Conservation (phyloP, 805 yeast species). For the Diddensiella transvaalensis region DNA sequence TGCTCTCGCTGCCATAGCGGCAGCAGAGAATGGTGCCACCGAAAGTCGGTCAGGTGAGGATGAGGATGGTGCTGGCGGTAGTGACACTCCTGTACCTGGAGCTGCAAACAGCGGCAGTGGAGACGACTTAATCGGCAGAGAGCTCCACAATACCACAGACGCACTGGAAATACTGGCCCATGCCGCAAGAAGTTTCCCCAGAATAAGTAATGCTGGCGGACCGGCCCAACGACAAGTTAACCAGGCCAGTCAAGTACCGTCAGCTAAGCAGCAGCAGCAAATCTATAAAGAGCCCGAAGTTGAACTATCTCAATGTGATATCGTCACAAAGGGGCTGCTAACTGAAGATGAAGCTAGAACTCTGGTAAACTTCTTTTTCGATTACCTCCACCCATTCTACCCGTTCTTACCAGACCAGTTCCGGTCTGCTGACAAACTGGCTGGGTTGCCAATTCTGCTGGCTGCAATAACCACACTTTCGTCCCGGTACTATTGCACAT, state of each 20-base stretch:
- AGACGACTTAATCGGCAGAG: constrained; percentile 21
- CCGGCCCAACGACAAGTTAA: background rate
- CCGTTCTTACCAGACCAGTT: constrained; percentile 79
- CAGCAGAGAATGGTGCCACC: background rate
- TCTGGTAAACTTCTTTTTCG: constrained; percentile 50
- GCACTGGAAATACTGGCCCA: constrained; percentile 38
- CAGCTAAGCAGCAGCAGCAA: background rate
- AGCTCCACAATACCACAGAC: constrained; percentile 37
- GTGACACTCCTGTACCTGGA: background rate
- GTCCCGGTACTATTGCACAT: constrained; percentile 65
- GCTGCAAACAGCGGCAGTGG: constrained; percentile 4
- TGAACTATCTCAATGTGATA: constrained; percentile 55
- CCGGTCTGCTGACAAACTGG: constrained; percentile 60
- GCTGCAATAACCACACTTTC: constrained; percentile 80
- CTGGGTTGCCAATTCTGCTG: constrained; percentile 75
- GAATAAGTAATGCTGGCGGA: constrained; percentile 19
- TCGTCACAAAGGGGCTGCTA: constrained; percentile 53
- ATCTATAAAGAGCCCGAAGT: constrained; percentile 7
- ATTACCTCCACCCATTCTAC: constrained; percentile 83
- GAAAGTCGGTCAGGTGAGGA: background rate
- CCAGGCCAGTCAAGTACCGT: background rate
- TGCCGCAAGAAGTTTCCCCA: constrained; percentile 36
- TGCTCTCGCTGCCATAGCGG: constrained; percentile 28
- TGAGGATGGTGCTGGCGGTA: background rate
- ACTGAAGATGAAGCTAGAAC: constrained; percentile 42